phyloP scores from a whole-genome alignment of 2,329 filamentous ascomycete genomes.

The Chrysoporthe puriensis region DNA sequence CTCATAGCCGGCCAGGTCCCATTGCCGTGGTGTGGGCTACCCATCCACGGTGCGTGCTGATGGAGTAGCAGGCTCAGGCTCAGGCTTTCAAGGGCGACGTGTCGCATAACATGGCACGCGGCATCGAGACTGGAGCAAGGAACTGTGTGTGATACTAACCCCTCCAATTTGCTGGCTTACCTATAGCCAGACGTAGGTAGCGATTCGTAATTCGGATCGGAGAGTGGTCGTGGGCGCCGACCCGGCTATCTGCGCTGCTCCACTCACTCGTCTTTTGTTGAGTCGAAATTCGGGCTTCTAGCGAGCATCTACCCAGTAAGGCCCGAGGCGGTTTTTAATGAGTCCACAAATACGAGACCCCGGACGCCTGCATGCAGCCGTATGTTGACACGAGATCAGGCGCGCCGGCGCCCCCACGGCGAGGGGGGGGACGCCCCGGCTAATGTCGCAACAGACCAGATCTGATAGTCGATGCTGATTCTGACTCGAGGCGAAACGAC shows the following conservation, averaged over 20 bases:
- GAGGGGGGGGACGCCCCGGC: neutral
- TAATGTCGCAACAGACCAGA: neutral
- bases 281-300: neutral
- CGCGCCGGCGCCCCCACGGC: neutral
- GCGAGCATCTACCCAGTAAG: neutral
- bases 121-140: neutral
- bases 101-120: neutral
- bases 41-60: neutral
- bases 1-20: neutral
- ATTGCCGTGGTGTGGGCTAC: neutral
- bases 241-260: neutral
- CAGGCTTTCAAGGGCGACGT: neutral
- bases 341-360: neutral
- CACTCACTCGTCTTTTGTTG: neutral
- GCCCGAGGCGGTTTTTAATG: neutral
- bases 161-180: neutral
- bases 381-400: neutral
- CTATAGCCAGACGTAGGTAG: no score
- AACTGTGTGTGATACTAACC: neutral
- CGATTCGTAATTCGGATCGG: neutral
- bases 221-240: neutral
- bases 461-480: slow-evolving; percentile 1
- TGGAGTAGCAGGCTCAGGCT: neutral
- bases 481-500: neutral
- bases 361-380: neutral